Evolutionary conservation across 306 rosid species (phyloP).

Genomic region (Casuarina glauca): DNA sequence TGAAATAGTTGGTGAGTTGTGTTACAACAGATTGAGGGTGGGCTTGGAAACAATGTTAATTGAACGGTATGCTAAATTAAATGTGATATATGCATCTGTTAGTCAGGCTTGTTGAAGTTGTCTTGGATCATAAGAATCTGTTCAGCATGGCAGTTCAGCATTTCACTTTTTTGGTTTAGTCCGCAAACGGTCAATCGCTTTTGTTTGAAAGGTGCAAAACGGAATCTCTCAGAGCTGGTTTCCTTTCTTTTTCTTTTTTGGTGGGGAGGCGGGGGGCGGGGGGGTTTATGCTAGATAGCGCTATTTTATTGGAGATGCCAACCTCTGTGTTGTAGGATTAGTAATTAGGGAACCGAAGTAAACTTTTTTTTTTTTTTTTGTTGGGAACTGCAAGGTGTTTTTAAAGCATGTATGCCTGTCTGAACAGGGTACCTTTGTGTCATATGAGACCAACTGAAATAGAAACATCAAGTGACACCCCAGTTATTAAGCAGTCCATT

Average conservation of each 20-base stretch:
- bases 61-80: neutral
- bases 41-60: neutral
- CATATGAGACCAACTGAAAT: constrained; percentile 31
- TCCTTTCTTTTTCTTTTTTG: neutral
- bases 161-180: neutral
- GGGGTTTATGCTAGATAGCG: neutral
- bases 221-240: neutral
- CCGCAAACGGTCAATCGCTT: neutral
- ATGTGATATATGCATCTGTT: neutral
- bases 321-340: neutral
- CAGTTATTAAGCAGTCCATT: constrained; percentile 21
- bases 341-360: neutral
- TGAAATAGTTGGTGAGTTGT: neutral
- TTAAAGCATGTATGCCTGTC: constrained; percentile 8
- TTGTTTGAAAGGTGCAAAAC: neutral
- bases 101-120: neutral
- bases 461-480: constrained; percentile 29
- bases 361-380: neutral
- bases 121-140: neutral
- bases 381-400: neutral
- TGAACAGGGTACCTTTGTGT: constrained; percentile 28
- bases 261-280: too few species aligned
- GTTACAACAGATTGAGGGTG: neutral
- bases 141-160: neutral
- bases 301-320: constrained; percentile 1